Evolutionary conservation across 176 grass and related monocot genomes (phyloP), one percentile per base, ranked within the genome.

Genomic region (Thinopyrum elongatum): DNA sequence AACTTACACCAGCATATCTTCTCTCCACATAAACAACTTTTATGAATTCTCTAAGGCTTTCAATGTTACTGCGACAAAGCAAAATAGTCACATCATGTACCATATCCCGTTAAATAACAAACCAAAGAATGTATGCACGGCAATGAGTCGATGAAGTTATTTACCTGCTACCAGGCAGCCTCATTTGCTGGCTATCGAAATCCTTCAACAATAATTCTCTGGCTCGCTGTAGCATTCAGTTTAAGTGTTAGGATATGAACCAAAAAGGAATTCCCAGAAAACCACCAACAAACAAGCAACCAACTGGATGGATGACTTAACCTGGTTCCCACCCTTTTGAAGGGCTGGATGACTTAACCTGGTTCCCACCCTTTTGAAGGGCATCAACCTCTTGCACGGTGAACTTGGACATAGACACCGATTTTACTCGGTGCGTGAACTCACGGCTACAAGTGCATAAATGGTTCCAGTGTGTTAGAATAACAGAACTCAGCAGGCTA

Each of bases 341-440:
- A 98, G 90, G 80, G 88, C 86, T n/a, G n/a, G n/a, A n/a, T n/a
- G n/a, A n/a, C n/a, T 72, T 86, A 60, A 98, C 95, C 87, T 98
- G 93, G 83, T 98, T 98, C 47, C 93, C 96, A 81, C 91, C 91
- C n/a, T 61, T 94, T 80, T 98, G 93, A 61, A 98, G 90, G 80
- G 88, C 86, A 76, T 95, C 93, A 21, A 95, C 84, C 88, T 95
- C 96, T 77, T 84, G 93, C 11, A 79, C 78, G 58, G 70, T 95
- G 86, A 95, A 98, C 53, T 82, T 98, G 1, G 96, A 90, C 91
- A 98, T 92, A 11, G 93, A 95, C 31, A 98, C 82, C 2, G 93
- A 98, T 81, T 98, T 98, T 55, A 98, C 96, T 59, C 93, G 93
- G 78, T 98, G 96, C 17, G 96, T 94, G 84, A 98, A 98, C 84